These are phyloP conservation scores for Populus hybrid DNA, from an alignment of 441 rosid species.

Conservation along the genomic window DNA sequence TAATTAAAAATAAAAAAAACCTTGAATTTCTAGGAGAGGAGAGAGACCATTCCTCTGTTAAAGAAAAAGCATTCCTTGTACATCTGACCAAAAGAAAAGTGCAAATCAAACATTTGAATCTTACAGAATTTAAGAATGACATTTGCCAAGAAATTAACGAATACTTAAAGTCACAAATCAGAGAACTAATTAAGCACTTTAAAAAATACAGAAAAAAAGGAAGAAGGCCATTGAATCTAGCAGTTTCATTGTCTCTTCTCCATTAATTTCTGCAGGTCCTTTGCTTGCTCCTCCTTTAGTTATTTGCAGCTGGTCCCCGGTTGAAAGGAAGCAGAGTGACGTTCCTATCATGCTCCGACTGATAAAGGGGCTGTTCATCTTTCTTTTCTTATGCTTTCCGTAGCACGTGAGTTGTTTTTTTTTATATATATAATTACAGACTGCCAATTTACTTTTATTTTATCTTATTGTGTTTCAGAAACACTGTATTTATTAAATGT, in stretches of 20 bases:
- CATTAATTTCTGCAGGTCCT: conserved; percentile 1
- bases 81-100: not conserved
- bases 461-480: not conserved
- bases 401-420: not conserved
- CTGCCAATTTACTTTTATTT: not conserved
- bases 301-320: conserved; percentile 16
- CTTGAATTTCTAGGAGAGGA: not conserved
- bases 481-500: too few relatives aligned
- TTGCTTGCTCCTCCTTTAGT: not conserved
- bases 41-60: not conserved
- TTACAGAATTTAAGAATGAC: not conserved
- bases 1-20: too few relatives aligned
- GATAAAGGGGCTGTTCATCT: conserved; percentile 4
- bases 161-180: not conserved
- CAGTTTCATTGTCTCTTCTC: not conserved
- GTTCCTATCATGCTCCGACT: conserved; percentile 16
- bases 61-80: not conserved
- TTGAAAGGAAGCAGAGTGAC: not conserved
- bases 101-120: not conserved
- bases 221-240: not conserved
- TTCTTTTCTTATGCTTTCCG: not conserved
- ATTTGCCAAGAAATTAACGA: not conserved
- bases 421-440: not conserved
- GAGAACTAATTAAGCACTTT: not conserved
- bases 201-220: not conserved